Evolutionary conservation across 2,329 filamentous ascomycete genomes (phyloP).

Genomic region (Ophidiomyces ophidiicola): DNA sequence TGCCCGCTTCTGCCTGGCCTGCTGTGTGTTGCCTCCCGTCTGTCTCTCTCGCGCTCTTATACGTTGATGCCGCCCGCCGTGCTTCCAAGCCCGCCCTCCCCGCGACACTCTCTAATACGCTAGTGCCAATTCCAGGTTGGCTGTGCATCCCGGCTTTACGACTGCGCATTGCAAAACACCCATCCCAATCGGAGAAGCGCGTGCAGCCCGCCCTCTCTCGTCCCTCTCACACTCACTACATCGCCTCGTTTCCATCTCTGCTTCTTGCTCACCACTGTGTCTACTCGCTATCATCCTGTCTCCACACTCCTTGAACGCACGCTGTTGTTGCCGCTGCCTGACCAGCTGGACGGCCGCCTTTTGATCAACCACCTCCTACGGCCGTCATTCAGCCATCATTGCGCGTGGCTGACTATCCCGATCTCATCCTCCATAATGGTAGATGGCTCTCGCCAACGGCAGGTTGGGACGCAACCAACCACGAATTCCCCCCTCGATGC

Average conservation of each 20-base stretch:
- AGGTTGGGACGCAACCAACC: slow-evolving; percentile 4
- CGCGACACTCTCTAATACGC: not conserved
- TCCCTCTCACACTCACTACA: no score
- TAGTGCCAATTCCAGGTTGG: slow-evolving; percentile 11
- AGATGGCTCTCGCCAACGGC: slow-evolving; percentile 7
- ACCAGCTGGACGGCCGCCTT: no score
- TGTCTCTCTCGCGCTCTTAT: slow-evolving; percentile 9
- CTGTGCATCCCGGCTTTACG: slow-evolving; percentile 10
- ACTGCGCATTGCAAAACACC: slow-evolving; percentile 7
- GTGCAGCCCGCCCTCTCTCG: no score
- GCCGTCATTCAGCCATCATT: slow-evolving; percentile 9
- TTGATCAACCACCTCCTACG: not conserved
- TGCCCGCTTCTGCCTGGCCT: slow-evolving; percentile 33
- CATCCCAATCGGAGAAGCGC: not conserved
- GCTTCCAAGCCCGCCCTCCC: no score
- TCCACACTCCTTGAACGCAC: not conserved
- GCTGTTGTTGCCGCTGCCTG: not conserved
- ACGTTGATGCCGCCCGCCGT: no score
- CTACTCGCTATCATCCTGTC: not conserved
- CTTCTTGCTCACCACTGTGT: not conserved
- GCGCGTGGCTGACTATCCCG: slow-evolving; percentile 12
- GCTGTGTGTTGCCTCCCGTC: slow-evolving; percentile 20
- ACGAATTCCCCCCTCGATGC: slow-evolving; percentile 50
- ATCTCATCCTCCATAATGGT: slow-evolving; percentile 8
- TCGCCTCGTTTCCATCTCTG: no score